Conservation (phyloP, 1,284 basidiomycete genomes). For the Malassezia globosa region DNA sequence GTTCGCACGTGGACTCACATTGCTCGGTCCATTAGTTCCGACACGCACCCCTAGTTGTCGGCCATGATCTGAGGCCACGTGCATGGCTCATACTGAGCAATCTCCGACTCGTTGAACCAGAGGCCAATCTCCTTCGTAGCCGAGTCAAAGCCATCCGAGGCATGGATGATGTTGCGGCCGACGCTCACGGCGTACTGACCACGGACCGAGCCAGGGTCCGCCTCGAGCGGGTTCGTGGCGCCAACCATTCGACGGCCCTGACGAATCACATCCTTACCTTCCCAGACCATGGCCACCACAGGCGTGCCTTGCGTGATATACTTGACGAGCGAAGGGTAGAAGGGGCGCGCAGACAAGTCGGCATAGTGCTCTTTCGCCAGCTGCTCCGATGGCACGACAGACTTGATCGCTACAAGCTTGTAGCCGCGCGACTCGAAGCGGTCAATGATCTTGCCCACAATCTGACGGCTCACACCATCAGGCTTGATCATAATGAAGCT, state of each 20-base stretch:
- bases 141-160: constrained; percentile 50
- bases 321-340: constrained; percentile 31
- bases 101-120: constrained; percentile 50
- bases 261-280: constrained; percentile 43
- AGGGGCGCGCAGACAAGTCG: constrained; percentile 36
- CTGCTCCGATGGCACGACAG: constrained; percentile 38
- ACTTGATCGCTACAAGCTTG: constrained; percentile 44
- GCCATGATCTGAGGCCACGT: constrained; percentile 39
- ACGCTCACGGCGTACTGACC: constrained; percentile 37
- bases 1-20: too few relatives aligned
- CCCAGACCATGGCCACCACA: constrained; percentile 42
- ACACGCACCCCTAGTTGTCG: constrained; percentile 37
- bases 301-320: constrained; percentile 41
- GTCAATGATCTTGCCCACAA: constrained; percentile 44
- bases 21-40: not conserved
- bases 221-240: constrained; percentile 38
- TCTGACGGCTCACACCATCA: constrained; percentile 43
- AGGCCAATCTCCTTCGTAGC: constrained; percentile 51
- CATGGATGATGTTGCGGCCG: constrained; percentile 51
- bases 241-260: constrained; percentile 42
- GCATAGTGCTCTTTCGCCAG: constrained; percentile 39
- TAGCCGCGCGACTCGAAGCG: constrained; percentile 44
- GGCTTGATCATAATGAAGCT: constrained; percentile 49
- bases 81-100: constrained; percentile 49
- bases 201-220: constrained; percentile 34